Conservation (phyloP, 257 asterid species). For the Primulina tabacum region DNA sequence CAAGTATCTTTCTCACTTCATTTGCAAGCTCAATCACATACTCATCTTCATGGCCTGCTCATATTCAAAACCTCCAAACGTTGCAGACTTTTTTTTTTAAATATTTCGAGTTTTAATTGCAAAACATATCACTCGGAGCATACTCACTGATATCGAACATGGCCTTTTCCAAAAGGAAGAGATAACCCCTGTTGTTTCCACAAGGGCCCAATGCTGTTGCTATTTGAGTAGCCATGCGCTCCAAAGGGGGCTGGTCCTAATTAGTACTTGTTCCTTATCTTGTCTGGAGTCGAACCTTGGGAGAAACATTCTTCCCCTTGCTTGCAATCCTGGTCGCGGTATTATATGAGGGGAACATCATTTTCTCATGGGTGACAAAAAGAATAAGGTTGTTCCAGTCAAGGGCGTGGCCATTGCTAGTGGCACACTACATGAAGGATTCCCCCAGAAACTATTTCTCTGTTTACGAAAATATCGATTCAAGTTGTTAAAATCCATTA, state of each 20-base stretch:
- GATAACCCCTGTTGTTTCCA: constrained; percentile 85
- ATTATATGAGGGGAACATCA: not conserved
- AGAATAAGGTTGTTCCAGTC: not conserved
- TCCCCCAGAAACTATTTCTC: not conserved
- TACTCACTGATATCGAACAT: constrained; percentile 34
- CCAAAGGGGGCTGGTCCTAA: constrained; percentile 93
- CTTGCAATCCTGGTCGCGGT: too few species aligned
- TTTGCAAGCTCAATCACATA: constrained; percentile 73
- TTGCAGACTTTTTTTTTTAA: too few species aligned
- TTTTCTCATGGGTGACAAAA: not conserved
- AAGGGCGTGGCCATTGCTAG: not conserved
- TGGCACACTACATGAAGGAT: not conserved
- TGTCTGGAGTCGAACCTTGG: constrained; percentile 54
- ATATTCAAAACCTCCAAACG: not conserved
- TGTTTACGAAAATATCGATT: not conserved
- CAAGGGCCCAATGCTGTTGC: constrained; percentile 93
- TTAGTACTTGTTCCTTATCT: constrained; percentile 69
- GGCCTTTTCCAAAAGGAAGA: constrained; percentile 82
- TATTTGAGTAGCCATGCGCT: constrained; percentile 82
- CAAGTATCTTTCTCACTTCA: constrained; percentile 76
- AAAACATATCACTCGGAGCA: too few species aligned
- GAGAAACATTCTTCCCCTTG: not conserved
- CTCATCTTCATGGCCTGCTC: constrained; percentile 75
- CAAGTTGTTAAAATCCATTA: not conserved
- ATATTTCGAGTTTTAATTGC: too few species aligned